phyloP scores from a whole-genome alignment of 345 rosid genomes.

The Citrus australasica region DNA sequence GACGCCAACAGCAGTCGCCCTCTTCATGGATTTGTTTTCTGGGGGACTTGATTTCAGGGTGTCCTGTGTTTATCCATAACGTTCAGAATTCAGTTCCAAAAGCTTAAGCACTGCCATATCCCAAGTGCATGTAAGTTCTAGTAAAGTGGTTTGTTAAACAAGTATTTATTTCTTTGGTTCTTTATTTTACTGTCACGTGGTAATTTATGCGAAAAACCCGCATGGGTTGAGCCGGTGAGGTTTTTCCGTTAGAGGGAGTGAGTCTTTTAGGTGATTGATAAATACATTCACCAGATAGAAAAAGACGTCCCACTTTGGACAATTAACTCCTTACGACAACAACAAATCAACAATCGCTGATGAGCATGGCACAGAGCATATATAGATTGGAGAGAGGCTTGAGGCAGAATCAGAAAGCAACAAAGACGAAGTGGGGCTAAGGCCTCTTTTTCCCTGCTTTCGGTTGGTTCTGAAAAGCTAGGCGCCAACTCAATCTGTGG shows the following conservation, averaged over 20 bases:
- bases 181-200: too few relatives aligned
- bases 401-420: background rate
- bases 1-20: constrained; percentile 52
- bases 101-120: background rate
- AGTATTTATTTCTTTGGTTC: too few relatives aligned
- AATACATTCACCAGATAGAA: background rate
- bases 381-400: background rate
- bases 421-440: background rate
- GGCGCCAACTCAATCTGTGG: constrained; percentile 6
- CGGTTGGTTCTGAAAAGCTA: background rate
- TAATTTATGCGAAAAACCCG: too few relatives aligned
- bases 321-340: background rate
- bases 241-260: background rate
- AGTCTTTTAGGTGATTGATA: background rate
- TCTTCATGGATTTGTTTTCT: constrained; percentile 68
- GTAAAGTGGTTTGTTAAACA: too few relatives aligned
- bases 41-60: constrained; percentile 59
- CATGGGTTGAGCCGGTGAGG: background rate
- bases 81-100: background rate
- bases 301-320: background rate
- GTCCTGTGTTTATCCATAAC: constrained; percentile 32
- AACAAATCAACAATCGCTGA: background rate
- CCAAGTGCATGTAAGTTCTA: background rate
- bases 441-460: background rate
- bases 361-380: background rate